Percentiles rank a stretch among this genome's conserved stretches.
phyloP scores from a whole-genome alignment of 306 rosid genomes.

The Trifolium fragiferum region DNA sequence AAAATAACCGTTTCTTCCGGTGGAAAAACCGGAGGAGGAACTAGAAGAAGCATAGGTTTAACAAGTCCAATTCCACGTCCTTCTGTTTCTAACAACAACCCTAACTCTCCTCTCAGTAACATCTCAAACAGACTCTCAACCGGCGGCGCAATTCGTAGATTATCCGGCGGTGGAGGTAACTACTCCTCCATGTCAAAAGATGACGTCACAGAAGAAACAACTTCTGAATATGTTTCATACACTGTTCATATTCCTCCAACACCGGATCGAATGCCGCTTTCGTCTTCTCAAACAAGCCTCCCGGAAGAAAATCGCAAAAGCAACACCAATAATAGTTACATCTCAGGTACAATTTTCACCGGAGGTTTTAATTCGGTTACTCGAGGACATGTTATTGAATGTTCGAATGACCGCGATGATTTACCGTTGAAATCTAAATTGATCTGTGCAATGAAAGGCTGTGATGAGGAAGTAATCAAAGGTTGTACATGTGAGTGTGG shows the following conservation, averaged over 20 bases:
- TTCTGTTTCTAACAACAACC: conserved; percentile 58
- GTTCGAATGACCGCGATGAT: conserved; percentile 46
- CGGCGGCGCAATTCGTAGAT: conserved; percentile 34
- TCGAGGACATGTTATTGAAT: conserved; percentile 72
- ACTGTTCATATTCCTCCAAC: conserved; percentile 92
- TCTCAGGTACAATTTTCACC: conserved; percentile 73
- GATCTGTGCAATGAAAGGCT: conserved; percentile 73
- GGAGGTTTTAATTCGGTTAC: conserved; percentile 87
- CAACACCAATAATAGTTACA: conserved; percentile 42
- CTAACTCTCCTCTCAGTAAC: conserved; percentile 69
- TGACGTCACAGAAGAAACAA: conserved; percentile 47
- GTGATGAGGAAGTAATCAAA: conserved; percentile 68
- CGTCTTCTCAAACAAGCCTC: conserved; percentile 62
- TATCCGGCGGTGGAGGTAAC: conserved; percentile 49
- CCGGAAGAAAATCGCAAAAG: conserved; percentile 42
- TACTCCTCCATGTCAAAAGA: conserved; percentile 50
- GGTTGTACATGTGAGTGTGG: conserved; percentile 69
- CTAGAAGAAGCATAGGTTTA: conserved; percentile 67
- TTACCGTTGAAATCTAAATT: conserved; percentile 31
- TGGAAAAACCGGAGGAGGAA: conserved; percentile 55
- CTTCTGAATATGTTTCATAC: conserved; percentile 60
- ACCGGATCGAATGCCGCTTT: conserved; percentile 70
- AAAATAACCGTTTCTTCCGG: conserved; percentile 77
- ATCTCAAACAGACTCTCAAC: conserved; percentile 47
- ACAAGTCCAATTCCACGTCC: conserved; percentile 78